These are phyloP conservation scores for Rosa rugosa DNA, from an alignment of 306 rosid genomes.

Conservation along the genomic window DNA sequence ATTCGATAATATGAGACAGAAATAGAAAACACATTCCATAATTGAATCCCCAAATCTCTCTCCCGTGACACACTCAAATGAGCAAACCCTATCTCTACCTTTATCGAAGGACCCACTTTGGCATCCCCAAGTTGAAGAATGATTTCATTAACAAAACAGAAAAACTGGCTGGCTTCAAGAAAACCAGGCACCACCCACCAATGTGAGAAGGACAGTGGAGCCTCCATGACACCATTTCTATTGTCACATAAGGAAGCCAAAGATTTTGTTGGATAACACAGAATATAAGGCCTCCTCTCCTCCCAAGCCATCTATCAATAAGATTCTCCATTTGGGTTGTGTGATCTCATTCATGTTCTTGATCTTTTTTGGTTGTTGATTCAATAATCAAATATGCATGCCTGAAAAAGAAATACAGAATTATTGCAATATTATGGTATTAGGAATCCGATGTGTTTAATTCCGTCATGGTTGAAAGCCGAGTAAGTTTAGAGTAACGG, in stretches of 20 bases:
- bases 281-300: constrained; percentile 20
- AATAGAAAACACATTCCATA: constrained; percentile 20
- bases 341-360: constrained; percentile 10
- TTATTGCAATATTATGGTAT: background rate
- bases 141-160: constrained; percentile 20
- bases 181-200: constrained; percentile 17
- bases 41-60: constrained; percentile 25
- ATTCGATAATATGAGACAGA: constrained; percentile 1
- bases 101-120: constrained; percentile 32
- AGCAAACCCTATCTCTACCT: constrained; percentile 39
- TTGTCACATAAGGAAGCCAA: constrained; percentile 22
- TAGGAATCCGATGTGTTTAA: background rate
- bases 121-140: constrained; percentile 9
- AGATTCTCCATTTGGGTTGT: constrained; percentile 21
- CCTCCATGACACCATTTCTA: constrained; percentile 32
- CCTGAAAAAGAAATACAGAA: background rate
- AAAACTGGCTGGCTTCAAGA: constrained; percentile 31
- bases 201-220: constrained; percentile 26
- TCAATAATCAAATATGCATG: background rate
- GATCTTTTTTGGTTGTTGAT: background rate
- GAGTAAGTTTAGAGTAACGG: background rate
- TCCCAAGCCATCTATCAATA: constrained; percentile 23
- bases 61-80: constrained; percentile 20
- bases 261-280: constrained; percentile 38
- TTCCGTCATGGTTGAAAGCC: background rate